Evolutionary conservation across 2,329 filamentous ascomycete genomes (phyloP), one percentile per base, ranked within the genome.

Genomic region (Epichloe uncinata): DNA sequence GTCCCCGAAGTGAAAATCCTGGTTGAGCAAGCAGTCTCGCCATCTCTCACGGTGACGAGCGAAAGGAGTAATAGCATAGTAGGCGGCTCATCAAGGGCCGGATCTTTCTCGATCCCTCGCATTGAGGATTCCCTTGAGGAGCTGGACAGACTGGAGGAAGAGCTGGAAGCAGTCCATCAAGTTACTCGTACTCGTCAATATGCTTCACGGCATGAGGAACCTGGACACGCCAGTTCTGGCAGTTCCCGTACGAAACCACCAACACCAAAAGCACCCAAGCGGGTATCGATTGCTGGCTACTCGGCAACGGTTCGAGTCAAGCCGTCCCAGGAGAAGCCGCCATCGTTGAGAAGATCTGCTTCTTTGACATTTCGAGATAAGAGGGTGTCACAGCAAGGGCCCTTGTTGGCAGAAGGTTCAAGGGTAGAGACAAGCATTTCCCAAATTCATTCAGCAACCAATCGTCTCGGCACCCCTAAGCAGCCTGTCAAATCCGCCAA

Each of bases 91-190:
- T 63, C 64, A 22, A 56, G 57, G 30, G 48, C 59, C 5, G 63
- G 59, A 0, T 66, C 63, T 5, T 62, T 57, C 53, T 67, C 56
- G 1, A 64, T 69, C 12, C 66, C 72, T 26, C 73, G 77, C 16
- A 82, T 83, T 46, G 80, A 83, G 58, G 79, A 82, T 59, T 82
- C 79, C 2, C 66, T 83, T 8, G 79, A 81, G 59, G 78, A 78
- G 54, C 67, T 83, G 18, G 80, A 83, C 58, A 69, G 70, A 52
- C 68, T 83, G 15, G 78, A 83, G 55, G 79, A 83, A 34, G 71
- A 81, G 46, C 68, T 82, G 9, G 79, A 83, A 55, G 75, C 71
- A 2, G 66, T 80, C 35, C 58, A 63, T 49, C 63, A 64, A n/a
- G 62, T 70, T 11, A 60, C 72, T 0, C 62, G 59, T 2, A 52